phyloP scores from a whole-genome alignment of 345 rosid genomes.

The Rhizophora apiculata region DNA sequence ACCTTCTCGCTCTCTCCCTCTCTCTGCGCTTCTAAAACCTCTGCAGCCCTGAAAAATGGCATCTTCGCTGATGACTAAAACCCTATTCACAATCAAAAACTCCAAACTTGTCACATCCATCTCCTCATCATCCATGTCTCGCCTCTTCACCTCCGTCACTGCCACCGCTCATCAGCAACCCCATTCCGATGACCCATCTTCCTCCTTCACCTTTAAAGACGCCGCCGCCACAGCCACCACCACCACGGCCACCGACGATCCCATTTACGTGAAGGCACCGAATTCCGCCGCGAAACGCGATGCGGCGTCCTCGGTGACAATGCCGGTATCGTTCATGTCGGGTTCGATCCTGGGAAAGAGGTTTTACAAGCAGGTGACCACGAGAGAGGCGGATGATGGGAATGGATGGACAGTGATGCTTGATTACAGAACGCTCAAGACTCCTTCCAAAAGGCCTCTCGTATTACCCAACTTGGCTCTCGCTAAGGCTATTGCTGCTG shows the following conservation, averaged over 20 bases:
- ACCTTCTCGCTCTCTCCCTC: background rate
- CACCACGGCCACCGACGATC: conserved; percentile 21
- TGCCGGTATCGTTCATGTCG: conserved; percentile 92
- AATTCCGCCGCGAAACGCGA: conserved; percentile 29
- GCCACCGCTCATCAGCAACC: conserved; percentile 35
- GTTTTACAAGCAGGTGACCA: conserved; percentile 72
- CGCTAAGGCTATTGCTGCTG: conserved; percentile 89
- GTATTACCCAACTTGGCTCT: conserved; percentile 72
- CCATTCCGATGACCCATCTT: conserved; percentile 38
- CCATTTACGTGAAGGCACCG: conserved; percentile 43
- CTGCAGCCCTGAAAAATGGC: conserved; percentile 32
- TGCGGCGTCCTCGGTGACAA: conserved; percentile 43
- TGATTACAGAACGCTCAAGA: conserved; percentile 86
- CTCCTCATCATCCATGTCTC: conserved; percentile 23
- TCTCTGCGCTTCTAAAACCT: background rate
- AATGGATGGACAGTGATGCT: conserved; percentile 95
- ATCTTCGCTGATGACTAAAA: conserved; percentile 34
- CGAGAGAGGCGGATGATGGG: conserved; percentile 86
- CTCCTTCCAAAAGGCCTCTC: conserved; percentile 79
- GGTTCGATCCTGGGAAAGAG: conserved; percentile 88
- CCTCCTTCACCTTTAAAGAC: conserved; percentile 50
- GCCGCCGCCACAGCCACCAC: background rate
- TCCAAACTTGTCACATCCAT: conserved; percentile 12
- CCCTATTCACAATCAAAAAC: conserved; percentile 37
- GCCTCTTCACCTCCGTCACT: conserved; percentile 10